Evolutionary conservation across 164 flowering plant species (phyloP), one percentile per base, ranked within the genome.

Genomic region (Cinnamomum micranthum): DNA sequence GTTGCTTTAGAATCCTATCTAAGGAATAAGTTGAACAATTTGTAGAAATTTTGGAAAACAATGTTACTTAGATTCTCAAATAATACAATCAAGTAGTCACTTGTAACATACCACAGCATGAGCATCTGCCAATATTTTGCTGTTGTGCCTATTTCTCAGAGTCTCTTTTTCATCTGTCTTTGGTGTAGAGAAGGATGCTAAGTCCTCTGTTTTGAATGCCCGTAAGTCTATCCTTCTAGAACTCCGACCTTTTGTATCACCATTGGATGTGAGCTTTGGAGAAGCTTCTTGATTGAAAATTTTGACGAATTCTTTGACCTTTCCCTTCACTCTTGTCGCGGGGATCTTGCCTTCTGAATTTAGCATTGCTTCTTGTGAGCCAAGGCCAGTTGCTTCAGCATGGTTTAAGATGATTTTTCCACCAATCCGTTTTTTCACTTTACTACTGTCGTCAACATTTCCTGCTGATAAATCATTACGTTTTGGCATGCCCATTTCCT

Each of bases 221-320:
- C 68, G 65, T 47, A 25, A 77, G 41, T 70, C 78, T 72, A 78
- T 83, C 86, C 81, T 58, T 75, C 83, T 81, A 80, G 74, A 78
- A 77, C 82, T 86, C 75, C 70, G 79, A 75, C 76, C 81, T 68
- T 47, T 77, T 77, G 73, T 68, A 14, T 71, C 78, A 70, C 12
- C 33, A 71, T 78, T 69, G 47, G 33, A 23, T 66, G 62, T 65
- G 2, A 86, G 59, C 62, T 86, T 86, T 41, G 80, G 58, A 76
- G 85, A 69, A 78, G 81, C 52, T 73, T 92, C 93, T 73, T 88
- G 92, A 83, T 83, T 89, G 85, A 93, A 90, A 12, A 89, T 85
- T 75, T 91, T 88, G 58, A 90, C 88, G 72, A 93, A 92, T 22
- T 92, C 92, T 76, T 81, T 86, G 58, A 95, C 91, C 80, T 84